phyloP scores from a whole-genome alignment of 2,329 filamentous ascomycete species.

The Alternaria conjuncta region DNA sequence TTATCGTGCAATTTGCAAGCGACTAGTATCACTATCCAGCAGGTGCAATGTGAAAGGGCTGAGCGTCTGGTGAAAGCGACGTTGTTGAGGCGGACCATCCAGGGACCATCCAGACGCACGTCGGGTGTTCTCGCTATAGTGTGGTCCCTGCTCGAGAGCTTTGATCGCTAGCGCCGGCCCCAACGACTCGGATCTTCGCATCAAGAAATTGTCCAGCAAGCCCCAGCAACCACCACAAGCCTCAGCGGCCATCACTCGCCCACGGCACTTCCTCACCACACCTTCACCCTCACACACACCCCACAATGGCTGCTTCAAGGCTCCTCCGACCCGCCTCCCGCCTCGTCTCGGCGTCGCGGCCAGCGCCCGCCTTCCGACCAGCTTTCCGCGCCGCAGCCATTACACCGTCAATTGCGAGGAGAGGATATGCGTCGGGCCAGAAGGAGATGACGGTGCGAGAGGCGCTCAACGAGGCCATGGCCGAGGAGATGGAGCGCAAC shows the following conservation, averaged over 20 bases:
- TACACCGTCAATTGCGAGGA: conserved; percentile 55
- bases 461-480: conserved; percentile 95
- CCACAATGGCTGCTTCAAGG: conserved; percentile 64
- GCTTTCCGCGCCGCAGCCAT: conserved; percentile 58
- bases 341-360: conserved; percentile 64
- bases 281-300: conserved; percentile 16
- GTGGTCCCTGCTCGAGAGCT: conserved; percentile 11
- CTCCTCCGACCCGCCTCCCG: conserved; percentile 69
- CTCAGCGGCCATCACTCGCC: conserved; percentile 36
- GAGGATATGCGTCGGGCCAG: conserved; percentile 67
- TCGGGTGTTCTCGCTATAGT: conserved; percentile 18
- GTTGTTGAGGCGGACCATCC: not conserved
- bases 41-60: not conserved
- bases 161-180: conserved; percentile 16
- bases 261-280: conserved; percentile 28
- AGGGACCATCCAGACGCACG: not conserved
- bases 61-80: not conserved
- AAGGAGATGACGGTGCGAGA: conserved; percentile 98
- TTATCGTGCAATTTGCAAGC: not conserved
- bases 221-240: conserved; percentile 31
- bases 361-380: conserved; percentile 59
- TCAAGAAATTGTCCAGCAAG: conserved; percentile 33
- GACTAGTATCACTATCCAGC: not conserved
- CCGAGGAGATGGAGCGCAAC: conserved; percentile 94
- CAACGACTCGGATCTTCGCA: conserved; percentile 21